phyloP scores from a whole-genome alignment of 2,329 filamentous ascomycete species.

The Alternaria arbusti region DNA sequence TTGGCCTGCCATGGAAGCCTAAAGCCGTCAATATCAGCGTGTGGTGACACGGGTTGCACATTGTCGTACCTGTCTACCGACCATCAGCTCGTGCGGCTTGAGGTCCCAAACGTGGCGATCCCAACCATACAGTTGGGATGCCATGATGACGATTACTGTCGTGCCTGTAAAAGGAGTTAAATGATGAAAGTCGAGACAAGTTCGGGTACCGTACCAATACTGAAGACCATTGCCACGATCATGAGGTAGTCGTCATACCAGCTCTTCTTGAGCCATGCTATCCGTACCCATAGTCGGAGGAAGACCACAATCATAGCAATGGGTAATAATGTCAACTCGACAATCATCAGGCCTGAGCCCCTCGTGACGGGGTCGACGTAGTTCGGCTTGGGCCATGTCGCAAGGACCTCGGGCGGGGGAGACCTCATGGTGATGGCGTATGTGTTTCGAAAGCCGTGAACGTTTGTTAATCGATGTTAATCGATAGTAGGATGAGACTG shows the following conservation, averaged over 20 bases:
- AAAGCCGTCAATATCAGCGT: constrained; percentile 25
- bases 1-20: constrained; percentile 49
- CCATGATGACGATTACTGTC: constrained; percentile 21
- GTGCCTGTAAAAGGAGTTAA: constrained; percentile 1
- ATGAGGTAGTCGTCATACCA: constrained; percentile 51
- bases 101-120: constrained; percentile 49
- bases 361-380: constrained; percentile 52
- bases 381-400: constrained; percentile 52
- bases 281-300: constrained; percentile 44
- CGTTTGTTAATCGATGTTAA: constrained; percentile 31
- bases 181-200: not conserved
- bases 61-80: constrained; percentile 41
- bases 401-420: constrained; percentile 43
- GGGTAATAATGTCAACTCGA: constrained; percentile 46
- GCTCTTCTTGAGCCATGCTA: constrained; percentile 46
- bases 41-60: constrained; percentile 23
- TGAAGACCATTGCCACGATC: constrained; percentile 43
- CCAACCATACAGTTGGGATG: constrained; percentile 48
- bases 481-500: constrained; percentile 22
- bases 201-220: constrained; percentile 7
- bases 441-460: constrained; percentile 19
- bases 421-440: constrained; percentile 37
- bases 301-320: constrained; percentile 46
- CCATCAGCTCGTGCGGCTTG: constrained; percentile 34
- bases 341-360: constrained; percentile 52